Base-by-base conservation (phyloP, 2,329 filamentous ascomycete species). In the Chaetomium olivaceum region DNA sequence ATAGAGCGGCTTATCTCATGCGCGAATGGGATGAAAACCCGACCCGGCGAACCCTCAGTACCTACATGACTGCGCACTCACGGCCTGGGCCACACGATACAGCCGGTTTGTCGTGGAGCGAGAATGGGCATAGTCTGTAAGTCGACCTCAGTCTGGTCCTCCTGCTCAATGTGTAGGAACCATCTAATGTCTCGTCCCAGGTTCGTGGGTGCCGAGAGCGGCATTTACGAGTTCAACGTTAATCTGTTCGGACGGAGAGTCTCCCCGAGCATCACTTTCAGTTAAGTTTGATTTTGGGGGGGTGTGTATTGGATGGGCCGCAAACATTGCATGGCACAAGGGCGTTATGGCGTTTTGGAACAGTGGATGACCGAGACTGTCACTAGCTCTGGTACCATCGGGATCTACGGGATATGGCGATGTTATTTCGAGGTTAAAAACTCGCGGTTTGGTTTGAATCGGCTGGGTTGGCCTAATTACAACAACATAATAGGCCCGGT, bases 141-240 rank as follows among this genome's bases (percentile, higher is more conserved):
- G 87, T 70, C 2, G 11, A 16, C 27, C 66, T 23, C 55, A 16
- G 9, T 23, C 9, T n/a, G 11, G 5, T 4, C 29, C 3, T 16
- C 46, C 23, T 39, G 46, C 48, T 64, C 14, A 9, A 0, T 9
- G 19, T 21, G 39, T 48, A 27, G 50, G 23, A 52, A 31, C 3
- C 16, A 16, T 60, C 61, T 61, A 55, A 54, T 11, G 65, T n/a
- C 60, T 58, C 3, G 6, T 62, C n/a, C 7, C 60, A 89, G 87
- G 63, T 89, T 85, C 71, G 80, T 89, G 50, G 87, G 85, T 23
- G 85, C 87, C 39, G 88, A 91, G 73, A 87, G 91, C 70, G 91
- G 91, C 63, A 89, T 93, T 62, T 91, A 91, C 72, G 89, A 93
- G 77, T 87, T 91, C 71, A 84, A 83, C 39, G 82, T 93, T 69